A percentile compares a stretch with the other conserved stretches of the same genome.
phyloP scores from a whole-genome alignment of 1,139 yeast species.

The Saccharomyces hybrid region DNA sequence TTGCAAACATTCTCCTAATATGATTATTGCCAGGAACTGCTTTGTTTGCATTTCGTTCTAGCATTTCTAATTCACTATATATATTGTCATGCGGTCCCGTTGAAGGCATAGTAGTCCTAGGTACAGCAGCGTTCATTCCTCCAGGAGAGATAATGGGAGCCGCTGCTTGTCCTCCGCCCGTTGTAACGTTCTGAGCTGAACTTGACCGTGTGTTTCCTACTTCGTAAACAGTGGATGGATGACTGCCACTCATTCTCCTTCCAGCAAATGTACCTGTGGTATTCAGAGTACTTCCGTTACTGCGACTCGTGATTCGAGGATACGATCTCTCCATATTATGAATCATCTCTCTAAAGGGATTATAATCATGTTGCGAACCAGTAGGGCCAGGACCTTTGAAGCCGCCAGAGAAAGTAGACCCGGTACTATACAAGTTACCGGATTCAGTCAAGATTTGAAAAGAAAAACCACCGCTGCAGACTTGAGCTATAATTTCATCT shows the following conservation, averaged over 20 bases:
- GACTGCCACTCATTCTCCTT: conserved; percentile 1
- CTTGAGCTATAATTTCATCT: conserved; percentile 41
- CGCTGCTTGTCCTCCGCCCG: conserved; percentile 2
- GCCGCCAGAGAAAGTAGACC: conserved; percentile 43
- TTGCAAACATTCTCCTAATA: conserved; percentile 25
- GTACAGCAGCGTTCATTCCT: background rate
- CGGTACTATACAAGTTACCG: conserved; percentile 51
- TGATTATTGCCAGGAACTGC: conserved; percentile 24
- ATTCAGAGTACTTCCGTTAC: conserved; percentile 11
- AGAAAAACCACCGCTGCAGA: conserved; percentile 63
- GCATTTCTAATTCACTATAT: conserved; percentile 19
- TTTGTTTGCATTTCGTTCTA: conserved; percentile 18
- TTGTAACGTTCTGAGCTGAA: background rate
- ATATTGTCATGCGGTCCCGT: conserved; percentile 25
- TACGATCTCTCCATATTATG: conserved; percentile 18
- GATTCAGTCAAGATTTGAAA: conserved; percentile 49
- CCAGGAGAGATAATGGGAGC: background rate
- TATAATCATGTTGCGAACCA: conserved; percentile 30
- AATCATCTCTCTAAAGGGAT: conserved; percentile 26
- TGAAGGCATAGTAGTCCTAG: conserved; percentile 2
- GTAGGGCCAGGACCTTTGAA: conserved; percentile 34
- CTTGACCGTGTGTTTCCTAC: background rate
- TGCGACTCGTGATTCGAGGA: conserved; percentile 9
- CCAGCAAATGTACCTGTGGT: conserved; percentile 17
- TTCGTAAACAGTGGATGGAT: background rate